A percentile compares a stretch with the other conserved stretches of the same genome.
phyloP scores from a whole-genome alignment of 2,329 filamentous ascomycete genomes.

The Penicillium sp. region DNA sequence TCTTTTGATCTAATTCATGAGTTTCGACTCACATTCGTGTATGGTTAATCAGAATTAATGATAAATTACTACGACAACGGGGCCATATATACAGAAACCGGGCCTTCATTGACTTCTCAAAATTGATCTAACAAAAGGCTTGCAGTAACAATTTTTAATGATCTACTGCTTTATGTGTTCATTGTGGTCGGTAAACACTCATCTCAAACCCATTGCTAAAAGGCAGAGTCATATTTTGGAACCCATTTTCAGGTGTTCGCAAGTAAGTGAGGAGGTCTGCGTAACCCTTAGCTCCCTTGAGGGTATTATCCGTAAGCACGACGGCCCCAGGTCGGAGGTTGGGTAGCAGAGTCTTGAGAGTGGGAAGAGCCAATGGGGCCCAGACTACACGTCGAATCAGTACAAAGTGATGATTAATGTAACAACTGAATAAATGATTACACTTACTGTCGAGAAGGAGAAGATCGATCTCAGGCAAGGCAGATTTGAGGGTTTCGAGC shows the following conservation, averaged over 20 bases:
- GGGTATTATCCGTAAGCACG: conserved; percentile 44
- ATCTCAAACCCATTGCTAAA: conserved; percentile 55
- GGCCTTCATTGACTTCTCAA: too few relatives aligned
- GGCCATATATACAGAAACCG: too few relatives aligned
- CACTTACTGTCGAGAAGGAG: conserved; percentile 40
- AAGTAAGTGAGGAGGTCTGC: conserved; percentile 54
- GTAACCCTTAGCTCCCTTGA: conserved; percentile 36
- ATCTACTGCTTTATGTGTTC: too few relatives aligned
- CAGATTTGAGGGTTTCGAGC: conserved; percentile 41
- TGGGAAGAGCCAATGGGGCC: conserved; percentile 43
- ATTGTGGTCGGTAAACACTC: conserved; percentile 43
- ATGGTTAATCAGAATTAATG: too few relatives aligned
- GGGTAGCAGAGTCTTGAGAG: conserved; percentile 42
- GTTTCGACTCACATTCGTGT: too few relatives aligned
- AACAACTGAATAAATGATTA: not conserved
- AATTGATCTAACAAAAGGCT: too few relatives aligned
- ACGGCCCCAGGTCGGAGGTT: conserved; percentile 41
- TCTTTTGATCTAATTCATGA: too few relatives aligned
- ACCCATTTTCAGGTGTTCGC: conserved; percentile 52
- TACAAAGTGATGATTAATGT: not conserved
- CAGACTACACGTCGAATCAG: conserved; percentile 38
- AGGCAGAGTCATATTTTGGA: conserved; percentile 55
- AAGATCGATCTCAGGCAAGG: conserved; percentile 38
- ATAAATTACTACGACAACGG: too few relatives aligned
- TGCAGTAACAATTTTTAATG: too few relatives aligned